Conservation (phyloP, 306 rosid species). For the Cucumis cinereus region DNA sequence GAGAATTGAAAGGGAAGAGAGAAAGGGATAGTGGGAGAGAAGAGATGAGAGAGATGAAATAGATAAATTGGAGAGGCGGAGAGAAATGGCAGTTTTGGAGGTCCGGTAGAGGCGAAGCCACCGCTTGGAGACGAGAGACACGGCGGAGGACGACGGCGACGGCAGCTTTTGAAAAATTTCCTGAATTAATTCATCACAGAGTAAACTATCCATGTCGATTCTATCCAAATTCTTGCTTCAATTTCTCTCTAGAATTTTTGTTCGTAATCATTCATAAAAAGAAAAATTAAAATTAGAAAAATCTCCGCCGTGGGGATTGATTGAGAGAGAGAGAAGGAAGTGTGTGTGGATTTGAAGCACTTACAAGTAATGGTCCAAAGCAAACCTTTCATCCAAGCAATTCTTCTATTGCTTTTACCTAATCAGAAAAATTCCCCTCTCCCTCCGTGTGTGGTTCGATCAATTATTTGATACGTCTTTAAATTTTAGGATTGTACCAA, state of each 20-base stretch:
- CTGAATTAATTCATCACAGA: slow-evolving; percentile 67
- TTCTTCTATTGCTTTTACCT: not conserved
- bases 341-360: not conserved
- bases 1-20: slow-evolving; percentile 40
- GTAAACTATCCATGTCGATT: slow-evolving; percentile 32
- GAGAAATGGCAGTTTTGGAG: slow-evolving; percentile 53
- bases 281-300: not conserved
- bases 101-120: slow-evolving; percentile 76
- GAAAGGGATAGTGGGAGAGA: slow-evolving; percentile 49
- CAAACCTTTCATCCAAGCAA: not conserved
- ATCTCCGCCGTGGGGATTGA: not conserved
- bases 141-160: slow-evolving; percentile 27
- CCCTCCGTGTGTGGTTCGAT: not conserved
- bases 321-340: not conserved
- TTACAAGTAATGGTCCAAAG: not conserved
- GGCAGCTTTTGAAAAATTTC: slow-evolving; percentile 65
- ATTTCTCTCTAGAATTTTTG: not conserved
- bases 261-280: no score
- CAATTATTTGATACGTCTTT: no score
- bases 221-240: not conserved
- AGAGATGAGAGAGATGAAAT: slow-evolving; percentile 32
- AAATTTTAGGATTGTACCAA: no score
- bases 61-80: slow-evolving; percentile 22
- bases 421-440: not conserved
- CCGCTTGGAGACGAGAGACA: slow-evolving; percentile 66